These are phyloP conservation scores for Citrus reticulata DNA, from an alignment of 345 rosid genomes.

Conservation along the genomic window DNA sequence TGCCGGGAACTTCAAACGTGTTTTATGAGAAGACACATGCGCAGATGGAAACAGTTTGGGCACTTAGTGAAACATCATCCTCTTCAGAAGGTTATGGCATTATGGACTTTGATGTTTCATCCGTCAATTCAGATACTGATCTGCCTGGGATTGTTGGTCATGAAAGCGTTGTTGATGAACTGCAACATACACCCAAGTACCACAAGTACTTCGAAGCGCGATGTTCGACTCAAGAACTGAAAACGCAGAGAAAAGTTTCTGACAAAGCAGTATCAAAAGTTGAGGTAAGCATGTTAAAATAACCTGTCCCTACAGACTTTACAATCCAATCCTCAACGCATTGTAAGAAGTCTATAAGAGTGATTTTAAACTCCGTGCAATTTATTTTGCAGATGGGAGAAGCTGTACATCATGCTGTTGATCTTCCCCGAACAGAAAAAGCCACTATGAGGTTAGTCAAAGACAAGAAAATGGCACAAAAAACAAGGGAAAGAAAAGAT, in stretches of 20 bases:
- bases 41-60: neutral
- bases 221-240: neutral
- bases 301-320: neutral
- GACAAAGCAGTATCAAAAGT: neutral
- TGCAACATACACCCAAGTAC: constrained; percentile 1
- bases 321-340: neutral
- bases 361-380: neutral
- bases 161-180: neutral
- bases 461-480: neutral
- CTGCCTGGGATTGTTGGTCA: neutral
- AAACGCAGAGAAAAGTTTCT: neutral
- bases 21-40: neutral
- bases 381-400: constrained; percentile 15
- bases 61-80: neutral
- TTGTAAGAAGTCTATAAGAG: neutral
- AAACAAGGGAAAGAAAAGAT: neutral
- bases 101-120: neutral
- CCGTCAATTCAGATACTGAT: neutral
- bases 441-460: neutral
- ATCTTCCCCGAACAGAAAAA: neutral
- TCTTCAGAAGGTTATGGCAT: neutral
- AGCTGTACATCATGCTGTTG: neutral
- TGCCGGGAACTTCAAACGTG: neutral
- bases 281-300: constrained; percentile 6
- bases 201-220: neutral